Conservation (phyloP, 208 protist genomes). For the Trypanosoma mega region DNA sequence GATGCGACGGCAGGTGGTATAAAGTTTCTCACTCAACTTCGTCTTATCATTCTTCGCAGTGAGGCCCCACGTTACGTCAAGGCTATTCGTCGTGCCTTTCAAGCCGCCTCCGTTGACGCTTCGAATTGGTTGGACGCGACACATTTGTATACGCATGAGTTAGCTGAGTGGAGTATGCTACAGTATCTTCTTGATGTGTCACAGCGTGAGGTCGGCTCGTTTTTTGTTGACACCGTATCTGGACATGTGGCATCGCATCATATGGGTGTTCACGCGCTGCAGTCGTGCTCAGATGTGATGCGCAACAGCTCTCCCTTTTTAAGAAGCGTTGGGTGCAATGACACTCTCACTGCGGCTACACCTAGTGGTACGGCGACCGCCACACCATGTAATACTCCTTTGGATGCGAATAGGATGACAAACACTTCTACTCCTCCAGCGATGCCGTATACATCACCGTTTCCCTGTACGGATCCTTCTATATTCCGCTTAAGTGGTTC, state of each 20-base stretch:
- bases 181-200: conserved; percentile 74
- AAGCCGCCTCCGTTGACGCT: conserved; percentile 41
- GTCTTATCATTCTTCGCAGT: conserved; percentile 35
- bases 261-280: conserved; percentile 62
- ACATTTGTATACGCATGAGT: conserved; percentile 58
- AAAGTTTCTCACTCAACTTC: conserved; percentile 17
- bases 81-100: conserved; percentile 47
- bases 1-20: too few species aligned
- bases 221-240: conserved; percentile 66
- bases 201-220: conserved; percentile 47
- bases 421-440: neutral
- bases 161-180: conserved; percentile 82
- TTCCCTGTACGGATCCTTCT: conserved; percentile 64
- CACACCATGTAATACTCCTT: too few species aligned
- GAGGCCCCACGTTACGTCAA: conserved; percentile 48
- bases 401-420: too few species aligned
- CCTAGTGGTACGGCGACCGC: too few species aligned
- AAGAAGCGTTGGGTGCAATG: too few species aligned
- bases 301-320: too few species aligned
- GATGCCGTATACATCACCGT: conserved; percentile 25
- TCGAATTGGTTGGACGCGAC: conserved; percentile 56
- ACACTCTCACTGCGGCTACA: too few species aligned
- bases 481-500: conserved; percentile 72
- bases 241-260: conserved; percentile 74
- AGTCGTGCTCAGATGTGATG: conserved; percentile 16